Evolutionary conservation across 192 early-diverging fungal genomes (phyloP), one percentile per base, ranked within the genome.

Genomic region (Dispira parvispora): DNA sequence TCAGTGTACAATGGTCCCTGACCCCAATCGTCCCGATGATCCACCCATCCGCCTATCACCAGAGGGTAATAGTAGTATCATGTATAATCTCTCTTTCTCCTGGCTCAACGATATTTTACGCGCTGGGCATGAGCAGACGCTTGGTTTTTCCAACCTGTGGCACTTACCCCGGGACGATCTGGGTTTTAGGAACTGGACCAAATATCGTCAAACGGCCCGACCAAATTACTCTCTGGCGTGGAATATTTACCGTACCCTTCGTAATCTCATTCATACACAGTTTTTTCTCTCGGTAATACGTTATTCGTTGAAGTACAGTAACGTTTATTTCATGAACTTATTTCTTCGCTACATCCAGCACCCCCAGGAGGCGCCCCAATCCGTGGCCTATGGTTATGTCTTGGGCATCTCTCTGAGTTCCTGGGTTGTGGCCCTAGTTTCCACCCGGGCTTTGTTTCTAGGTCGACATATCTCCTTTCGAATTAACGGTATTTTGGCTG

Each of bases 391-490:
- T 46, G 57, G 81, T 32, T 84, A 79, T 52, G 82, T 81, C 0
- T 69, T 83, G 42, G 80, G 80, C 27, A 61, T 89, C 32, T 73
- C 86, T 47, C 38, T 83, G 38, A 72, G 73, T 8, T 69, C 66
- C 5, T 45, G 67, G 1, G 45, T 75, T 8, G 76, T 78, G 26
- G 45, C 70, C 11, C 16, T 58, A 4, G 52, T 61, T 16, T 77
- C 79, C 21, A 78, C 81, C 61, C 76, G 80, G 63, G 69, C 76
- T 0, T 72, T 87, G 42, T 82, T 80, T 66, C 81, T 80, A 54
- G 87, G 87, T 28, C 76, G 87, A 10, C 73, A 75, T 16, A 66
- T 87, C 14, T 73, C 79, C 57, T 69, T 89, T 47, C 82, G 80
- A 27, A 43, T 81, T 45, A 79, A 82, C 54, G 76, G 78, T 11